Base-by-base conservation (phyloP, 345 rosid genomes). In the Diplotaxis tenuifolia region DNA sequence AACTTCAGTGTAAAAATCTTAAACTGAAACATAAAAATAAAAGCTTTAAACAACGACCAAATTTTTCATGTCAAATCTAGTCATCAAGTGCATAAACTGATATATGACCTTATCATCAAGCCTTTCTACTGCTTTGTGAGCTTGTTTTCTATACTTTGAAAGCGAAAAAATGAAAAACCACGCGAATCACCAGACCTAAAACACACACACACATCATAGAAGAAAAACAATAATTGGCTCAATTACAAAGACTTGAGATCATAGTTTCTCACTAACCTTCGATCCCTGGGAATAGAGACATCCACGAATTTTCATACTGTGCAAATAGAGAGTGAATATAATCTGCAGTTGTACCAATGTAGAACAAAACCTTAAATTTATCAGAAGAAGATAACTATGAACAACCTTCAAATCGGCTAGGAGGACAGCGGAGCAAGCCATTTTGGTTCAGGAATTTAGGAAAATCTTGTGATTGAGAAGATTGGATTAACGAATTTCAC, bases 241-340 rank as follows among this genome's bases (percentile, higher is more conserved):
- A n/a, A n/a, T 8, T 8, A 21, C 27, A 66, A 21, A 22, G 3
- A 62, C 36, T 5, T 0, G 11, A 69, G 32, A 56, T 47, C 72
- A 62, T 23, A 56, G 47, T 22, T 53, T 54, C 52, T 40, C 57
- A 69, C 18, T 31, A 36, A 70, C 96, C 94, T 88, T 72, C 94
- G 90, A 82, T 88, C 96, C 77, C 86, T 87, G 21, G 94, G 96
- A 20, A 90, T 88, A 72, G 87, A 87, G 40, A 90, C 87, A 60
- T 90, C 96, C 11, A 88, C 94, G 42, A 90, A 94, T 83, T 90
- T 90, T 4, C 96, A 32, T 90, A 88, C 90, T 87, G 88, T 25
- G 84, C 86, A 66, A 88, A 90, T 10, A 90, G 89, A 61, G 94
- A 90, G 62, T 85, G 88, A n/a, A 90, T 82, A 80, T 88, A 94